Evolutionary conservation across 1,284 basidiomycete genomes (phyloP), one percentile per base, ranked within the genome.

Genomic region (Ceratobasidium sp.): DNA sequence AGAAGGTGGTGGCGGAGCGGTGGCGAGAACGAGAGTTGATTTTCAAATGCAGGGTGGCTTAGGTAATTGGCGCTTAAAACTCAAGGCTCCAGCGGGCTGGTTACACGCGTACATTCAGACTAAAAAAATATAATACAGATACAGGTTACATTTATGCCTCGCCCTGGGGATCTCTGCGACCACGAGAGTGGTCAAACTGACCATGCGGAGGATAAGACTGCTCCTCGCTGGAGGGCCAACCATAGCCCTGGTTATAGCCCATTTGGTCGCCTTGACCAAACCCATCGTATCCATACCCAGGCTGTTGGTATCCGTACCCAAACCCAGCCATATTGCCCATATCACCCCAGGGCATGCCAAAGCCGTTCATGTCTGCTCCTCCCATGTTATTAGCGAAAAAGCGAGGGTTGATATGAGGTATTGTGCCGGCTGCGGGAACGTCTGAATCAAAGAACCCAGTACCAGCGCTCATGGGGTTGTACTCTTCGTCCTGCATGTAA

Each of bases 391-490:
- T 68, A 39, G 73, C 64, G 42, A 79, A 79, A 51, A 95, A 95
- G 15, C 91, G 88, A 15, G 94, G 94, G 83, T 94, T 94, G 81
- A 94, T 93, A 82, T 95, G 93, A n/a, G 94, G 93, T 81, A 94
- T 79, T 75, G 76, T 68, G 53, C 78, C 23, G 58, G 60, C 13
- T 20, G 60, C 39, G 10, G 60, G 28, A 56, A 49, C 10, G 69
- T 51, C 26, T 68, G 46, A 60, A 28, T 80, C 60, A 23, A 28
- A 71, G 55, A 67, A 53, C 23, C 77, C 77, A 58, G 64, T 68
- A n/a, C 61, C 60, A 20, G 68, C 53, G 23, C 61, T 42, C 66
- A 66, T 69, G 67, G 78, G 66, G 23, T 80, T 23, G 78, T 82
- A 78, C 66, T 68, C 69, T 71, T 80, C 58, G 53, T 66, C 42